Evolutionary conservation across 768 basidiomycete genomes (phyloP).

Genomic region (Pleurotus ostreatus): DNA sequence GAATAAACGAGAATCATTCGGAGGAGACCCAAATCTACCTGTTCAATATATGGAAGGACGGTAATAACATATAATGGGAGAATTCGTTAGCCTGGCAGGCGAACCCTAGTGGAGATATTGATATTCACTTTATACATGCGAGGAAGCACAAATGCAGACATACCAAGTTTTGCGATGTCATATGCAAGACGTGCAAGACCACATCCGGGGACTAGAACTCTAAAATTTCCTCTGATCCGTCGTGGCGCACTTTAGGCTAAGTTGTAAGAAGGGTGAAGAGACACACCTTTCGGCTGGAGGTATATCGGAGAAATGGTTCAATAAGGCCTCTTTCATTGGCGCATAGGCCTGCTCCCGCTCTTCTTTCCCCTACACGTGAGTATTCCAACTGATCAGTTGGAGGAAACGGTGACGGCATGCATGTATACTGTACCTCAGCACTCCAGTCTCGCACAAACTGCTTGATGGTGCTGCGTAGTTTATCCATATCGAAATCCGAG

Average conservation of each 20-base stretch:
- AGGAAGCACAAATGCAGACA: slow-evolving; percentile 9
- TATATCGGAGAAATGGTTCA: slow-evolving; percentile 57
- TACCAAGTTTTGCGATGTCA: slow-evolving; percentile 82
- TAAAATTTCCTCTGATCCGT: slow-evolving; percentile 40
- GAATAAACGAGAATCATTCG: neutral
- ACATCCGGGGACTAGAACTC: slow-evolving; percentile 87
- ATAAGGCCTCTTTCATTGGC: slow-evolving; percentile 76
- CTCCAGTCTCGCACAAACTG: slow-evolving; percentile 96
- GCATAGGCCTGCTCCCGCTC: slow-evolving; percentile 80
- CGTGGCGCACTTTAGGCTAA: slow-evolving; percentile 15
- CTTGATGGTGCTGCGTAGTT: slow-evolving; percentile 86
- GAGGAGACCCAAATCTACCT: slow-evolving; percentile 40
- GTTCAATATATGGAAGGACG: slow-evolving; percentile 87
- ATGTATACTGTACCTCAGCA: slow-evolving; percentile 48
- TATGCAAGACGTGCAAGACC: slow-evolving; percentile 87
- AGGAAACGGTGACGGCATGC: neutral
- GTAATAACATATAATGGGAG: slow-evolving; percentile 90
- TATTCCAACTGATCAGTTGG: neutral
- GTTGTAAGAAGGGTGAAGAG: slow-evolving; percentile 1
- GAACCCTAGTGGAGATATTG: slow-evolving; percentile 54
- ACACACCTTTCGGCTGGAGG: slow-evolving; percentile 50
- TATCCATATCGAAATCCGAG: slow-evolving; percentile 82
- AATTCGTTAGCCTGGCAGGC: slow-evolving; percentile 94
- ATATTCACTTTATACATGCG: slow-evolving; percentile 3
- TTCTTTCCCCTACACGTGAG: slow-evolving; percentile 48